Conservation (phyloP, 352 stramenopile species). For the Albugo laibachii region DNA sequence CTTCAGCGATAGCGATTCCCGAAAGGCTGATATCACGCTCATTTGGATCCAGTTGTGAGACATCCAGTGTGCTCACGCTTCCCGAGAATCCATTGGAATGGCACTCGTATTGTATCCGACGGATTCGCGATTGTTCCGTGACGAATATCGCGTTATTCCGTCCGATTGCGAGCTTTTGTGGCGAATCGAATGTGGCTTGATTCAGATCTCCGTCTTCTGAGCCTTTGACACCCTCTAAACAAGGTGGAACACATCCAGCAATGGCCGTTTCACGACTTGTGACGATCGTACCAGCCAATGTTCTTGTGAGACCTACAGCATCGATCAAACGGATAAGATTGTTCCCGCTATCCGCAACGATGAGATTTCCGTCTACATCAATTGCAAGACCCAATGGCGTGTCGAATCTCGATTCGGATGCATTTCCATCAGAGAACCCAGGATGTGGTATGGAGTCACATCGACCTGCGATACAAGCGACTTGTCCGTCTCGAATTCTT, state of each 20-base stretch:
- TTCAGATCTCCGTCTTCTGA: slow-evolving; percentile 77
- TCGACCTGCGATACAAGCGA: slow-evolving; percentile 79
- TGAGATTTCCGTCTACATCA: slow-evolving; percentile 59
- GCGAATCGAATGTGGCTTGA: slow-evolving; percentile 82
- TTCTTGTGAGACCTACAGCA: slow-evolving; percentile 43
- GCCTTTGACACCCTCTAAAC: slow-evolving; percentile 73
- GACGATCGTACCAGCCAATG: slow-evolving; percentile 34
- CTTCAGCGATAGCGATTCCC: slow-evolving; percentile 79
- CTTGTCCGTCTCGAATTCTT: slow-evolving; percentile 32
- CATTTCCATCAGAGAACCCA: slow-evolving; percentile 78
- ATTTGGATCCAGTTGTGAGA: slow-evolving; percentile 33
- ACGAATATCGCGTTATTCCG: slow-evolving; percentile 72
- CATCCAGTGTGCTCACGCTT: slow-evolving; percentile 83
- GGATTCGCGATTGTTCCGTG: slow-evolving; percentile 76
- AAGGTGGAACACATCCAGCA: slow-evolving; percentile 76
- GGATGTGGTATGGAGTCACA: slow-evolving; percentile 60
- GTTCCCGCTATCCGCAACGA: slow-evolving; percentile 93
- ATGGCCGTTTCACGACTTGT: slow-evolving; percentile 38
- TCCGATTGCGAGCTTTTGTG: slow-evolving; percentile 78
- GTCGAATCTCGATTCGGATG: slow-evolving; percentile 74
- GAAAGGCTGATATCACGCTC: slow-evolving; percentile 76
- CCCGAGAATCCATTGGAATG: slow-evolving; percentile 35
- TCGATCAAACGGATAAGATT: slow-evolving; percentile 80
- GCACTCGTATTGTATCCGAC: slow-evolving; percentile 56
- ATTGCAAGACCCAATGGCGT: slow-evolving; percentile 80